A percentile compares a stretch with the other conserved stretches of the same genome.
phyloP scores from a whole-genome alignment of 495 filamentous ascomycete genomes.

The Saxophila tyrrhenica region DNA sequence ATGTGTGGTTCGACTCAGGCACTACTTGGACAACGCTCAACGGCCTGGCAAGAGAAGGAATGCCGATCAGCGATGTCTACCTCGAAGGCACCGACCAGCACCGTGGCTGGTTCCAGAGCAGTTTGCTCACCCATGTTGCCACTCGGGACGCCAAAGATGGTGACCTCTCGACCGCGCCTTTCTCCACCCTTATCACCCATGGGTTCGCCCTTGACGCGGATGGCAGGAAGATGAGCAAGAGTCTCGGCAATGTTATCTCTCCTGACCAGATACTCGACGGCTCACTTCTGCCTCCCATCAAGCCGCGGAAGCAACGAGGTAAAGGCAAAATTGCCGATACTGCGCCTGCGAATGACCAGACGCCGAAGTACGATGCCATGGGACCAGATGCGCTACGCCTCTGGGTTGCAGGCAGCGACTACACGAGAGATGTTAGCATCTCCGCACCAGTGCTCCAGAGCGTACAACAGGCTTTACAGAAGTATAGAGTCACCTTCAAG shows the following conservation, averaged over 20 bases:
- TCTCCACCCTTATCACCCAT: constrained; percentile 79
- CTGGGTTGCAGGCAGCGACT: constrained; percentile 87
- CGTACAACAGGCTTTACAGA: constrained; percentile 64
- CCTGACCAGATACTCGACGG: constrained; percentile 79
- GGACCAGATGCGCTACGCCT: constrained; percentile 80
- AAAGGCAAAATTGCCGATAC: constrained; percentile 29
- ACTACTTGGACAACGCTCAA: constrained; percentile 73
- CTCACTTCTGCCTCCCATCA: constrained; percentile 50
- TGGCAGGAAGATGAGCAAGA: constrained; percentile 98
- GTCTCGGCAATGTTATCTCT: constrained; percentile 76
- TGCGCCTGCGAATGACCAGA: constrained; percentile 9
- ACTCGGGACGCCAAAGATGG: constrained; percentile 34
- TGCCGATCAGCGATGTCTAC: constrained; percentile 64
- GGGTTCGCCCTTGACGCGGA: constrained; percentile 83
- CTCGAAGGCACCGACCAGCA: constrained; percentile 93
- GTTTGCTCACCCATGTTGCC: constrained; percentile 74
- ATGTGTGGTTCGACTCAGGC: constrained; percentile 98
- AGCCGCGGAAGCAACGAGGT: constrained; percentile 42
- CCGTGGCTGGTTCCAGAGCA: constrained; percentile 98
- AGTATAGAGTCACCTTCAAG: constrained; percentile 77
- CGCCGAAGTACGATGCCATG: constrained; percentile 44
- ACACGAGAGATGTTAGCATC: constrained; percentile 74
- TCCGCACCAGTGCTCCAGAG: constrained; percentile 61
- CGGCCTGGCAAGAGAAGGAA: constrained; percentile 28
- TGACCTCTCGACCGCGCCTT: constrained; percentile 44